Conservation (phyloP, 1,284 basidiomycete genomes). For the Neotropicomus parvogracilis region DNA sequence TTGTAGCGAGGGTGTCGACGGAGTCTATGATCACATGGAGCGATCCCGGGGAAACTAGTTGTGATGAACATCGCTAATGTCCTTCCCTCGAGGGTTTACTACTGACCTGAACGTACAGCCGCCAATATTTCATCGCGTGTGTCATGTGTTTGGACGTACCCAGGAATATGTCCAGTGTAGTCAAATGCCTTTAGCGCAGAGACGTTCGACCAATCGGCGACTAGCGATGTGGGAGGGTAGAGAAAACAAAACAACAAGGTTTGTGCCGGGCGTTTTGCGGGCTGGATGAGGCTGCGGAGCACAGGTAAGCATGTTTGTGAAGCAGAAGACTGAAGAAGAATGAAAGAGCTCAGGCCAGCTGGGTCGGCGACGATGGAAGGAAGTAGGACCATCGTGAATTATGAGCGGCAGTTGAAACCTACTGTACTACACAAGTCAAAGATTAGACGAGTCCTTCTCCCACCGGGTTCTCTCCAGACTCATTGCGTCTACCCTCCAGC, state of each 20-base stretch:
- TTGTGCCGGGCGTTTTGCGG: slow-evolving; percentile 27
- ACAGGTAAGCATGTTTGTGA: slow-evolving; percentile 62
- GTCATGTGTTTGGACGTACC: slow-evolving; percentile 43
- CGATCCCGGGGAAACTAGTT: slow-evolving; percentile 40
- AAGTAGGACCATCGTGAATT: slow-evolving; percentile 33
- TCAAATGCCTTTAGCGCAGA: slow-evolving; percentile 44
- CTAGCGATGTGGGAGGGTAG: slow-evolving; percentile 49
- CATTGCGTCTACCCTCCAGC: slow-evolving; percentile 46
- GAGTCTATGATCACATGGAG: slow-evolving; percentile 65
- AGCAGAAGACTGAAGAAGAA: slow-evolving; percentile 63
- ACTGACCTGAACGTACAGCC: slow-evolving; percentile 45
- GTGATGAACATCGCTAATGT: slow-evolving; percentile 10
- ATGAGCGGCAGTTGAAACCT: background rate
- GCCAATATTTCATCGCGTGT: slow-evolving; percentile 40
- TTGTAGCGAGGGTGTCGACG: slow-evolving; percentile 55
- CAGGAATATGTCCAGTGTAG: slow-evolving; percentile 51
- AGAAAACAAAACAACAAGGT: slow-evolving; percentile 59
- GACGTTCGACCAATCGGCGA: slow-evolving; percentile 22
- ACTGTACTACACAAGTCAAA: slow-evolving; percentile 7
- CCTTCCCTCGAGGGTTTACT: background rate
- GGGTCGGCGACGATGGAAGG: slow-evolving; percentile 37
- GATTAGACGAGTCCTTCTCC: slow-evolving; percentile 16
- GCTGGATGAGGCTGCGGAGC: slow-evolving; percentile 42
- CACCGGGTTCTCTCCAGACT: slow-evolving; percentile 24
- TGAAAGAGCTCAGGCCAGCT: slow-evolving; percentile 33